These are phyloP conservation scores for Phytophthora tubulina DNA, from an alignment of 352 stramenopile species.

Conservation along the genomic window DNA sequence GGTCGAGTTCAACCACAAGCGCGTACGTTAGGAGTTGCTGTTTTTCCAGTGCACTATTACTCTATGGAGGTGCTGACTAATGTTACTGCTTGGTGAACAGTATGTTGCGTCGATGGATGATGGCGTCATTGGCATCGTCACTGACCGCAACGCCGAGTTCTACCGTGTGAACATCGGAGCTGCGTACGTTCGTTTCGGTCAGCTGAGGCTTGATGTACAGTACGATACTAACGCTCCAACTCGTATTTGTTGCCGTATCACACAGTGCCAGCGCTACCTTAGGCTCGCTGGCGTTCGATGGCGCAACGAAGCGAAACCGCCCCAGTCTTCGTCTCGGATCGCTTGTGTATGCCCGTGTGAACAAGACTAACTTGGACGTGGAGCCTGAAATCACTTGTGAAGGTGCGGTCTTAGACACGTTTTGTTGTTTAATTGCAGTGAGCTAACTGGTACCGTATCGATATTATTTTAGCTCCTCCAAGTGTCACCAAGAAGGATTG, in stretches of 20 bases:
- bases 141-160: constrained; percentile 93
- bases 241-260: constrained; percentile 5
- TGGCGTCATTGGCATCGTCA: constrained; percentile 95
- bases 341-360: constrained; percentile 96
- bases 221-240: constrained; percentile 5
- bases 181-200: constrained; percentile 64
- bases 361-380: constrained; percentile 84
- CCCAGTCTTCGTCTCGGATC: constrained; percentile 93
- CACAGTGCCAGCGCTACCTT: constrained; percentile 74
- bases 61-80: constrained; percentile 8
- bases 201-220: too few species aligned
- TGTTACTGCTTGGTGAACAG: constrained; percentile 38
- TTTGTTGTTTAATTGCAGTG: constrained; percentile 14
- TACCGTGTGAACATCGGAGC: constrained; percentile 96
- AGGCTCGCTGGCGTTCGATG: constrained; percentile 94
- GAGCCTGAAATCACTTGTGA: constrained; percentile 97
- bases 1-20: constrained; percentile 90
- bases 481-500: constrained; percentile 96
- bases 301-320: constrained; percentile 97
- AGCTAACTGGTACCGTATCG: constrained; percentile 7
- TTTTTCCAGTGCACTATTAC: neutral
- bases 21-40: constrained; percentile 53
- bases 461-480: constrained; percentile 66
- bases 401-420: constrained; percentile 48
- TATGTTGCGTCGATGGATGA: constrained; percentile 89